Conservation (phyloP, 192 early-diverging fungal genomes). For the Umbelopsis vinacea region DNA sequence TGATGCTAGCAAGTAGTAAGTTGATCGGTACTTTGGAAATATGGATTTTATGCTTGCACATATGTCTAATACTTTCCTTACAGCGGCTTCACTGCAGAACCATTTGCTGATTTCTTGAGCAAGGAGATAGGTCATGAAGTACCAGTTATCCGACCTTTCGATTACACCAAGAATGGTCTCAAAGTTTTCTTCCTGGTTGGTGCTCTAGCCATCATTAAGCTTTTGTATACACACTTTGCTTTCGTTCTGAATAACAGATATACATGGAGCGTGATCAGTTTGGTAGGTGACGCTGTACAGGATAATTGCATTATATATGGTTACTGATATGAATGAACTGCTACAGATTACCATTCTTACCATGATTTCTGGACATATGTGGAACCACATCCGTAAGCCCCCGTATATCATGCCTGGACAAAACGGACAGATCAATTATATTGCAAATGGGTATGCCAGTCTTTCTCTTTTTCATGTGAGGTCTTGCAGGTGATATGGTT, state of each 20-base stretch:
- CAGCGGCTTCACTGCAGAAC: constrained; percentile 69
- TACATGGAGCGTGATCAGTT: constrained; percentile 56
- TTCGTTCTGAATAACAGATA: constrained; percentile 57
- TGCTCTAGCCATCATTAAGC: constrained; percentile 35
- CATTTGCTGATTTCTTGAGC: constrained; percentile 61
- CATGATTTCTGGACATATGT: constrained; percentile 85
- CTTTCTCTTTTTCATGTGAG: neutral
- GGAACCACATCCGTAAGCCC: constrained; percentile 81
- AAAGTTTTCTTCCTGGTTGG: constrained; percentile 43
- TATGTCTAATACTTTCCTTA: neutral
- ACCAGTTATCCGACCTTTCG: constrained; percentile 56
- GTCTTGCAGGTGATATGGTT: neutral
- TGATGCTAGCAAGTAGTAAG: constrained; percentile 60
- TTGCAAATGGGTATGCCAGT: constrained; percentile 56
- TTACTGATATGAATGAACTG: neutral
- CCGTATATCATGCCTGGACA: constrained; percentile 60
- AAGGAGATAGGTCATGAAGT: constrained; percentile 42
- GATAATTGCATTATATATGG: neutral
- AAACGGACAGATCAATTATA: constrained; percentile 58
- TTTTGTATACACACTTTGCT: constrained; percentile 47
- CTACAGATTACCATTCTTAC: constrained; percentile 63
- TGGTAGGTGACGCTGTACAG: constrained; percentile 41
- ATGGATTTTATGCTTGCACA: neutral
- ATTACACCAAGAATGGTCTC: constrained; percentile 53
- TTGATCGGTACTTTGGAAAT: neutral